A percentile compares a stretch with the other conserved stretches of the same genome.
phyloP scores from a whole-genome alignment of 2,329 filamentous ascomycete genomes.

The Sarocladiaceae sp. region DNA sequence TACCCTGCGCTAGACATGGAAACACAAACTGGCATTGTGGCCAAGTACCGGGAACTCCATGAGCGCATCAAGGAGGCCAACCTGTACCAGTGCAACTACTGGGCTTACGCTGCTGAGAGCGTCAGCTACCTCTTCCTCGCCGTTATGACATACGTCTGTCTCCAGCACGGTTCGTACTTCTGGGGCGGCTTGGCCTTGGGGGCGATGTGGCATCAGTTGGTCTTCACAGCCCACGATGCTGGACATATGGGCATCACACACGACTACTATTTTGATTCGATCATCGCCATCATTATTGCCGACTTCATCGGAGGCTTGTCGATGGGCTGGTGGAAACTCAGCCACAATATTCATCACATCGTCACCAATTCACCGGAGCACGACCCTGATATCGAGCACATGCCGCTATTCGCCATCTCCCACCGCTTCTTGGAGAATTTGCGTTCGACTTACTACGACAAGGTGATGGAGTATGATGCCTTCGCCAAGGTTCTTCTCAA shows the following conservation, averaged over 20 bases:
- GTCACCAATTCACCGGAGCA: slow-evolving; percentile 94
- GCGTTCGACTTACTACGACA: slow-evolving; percentile 78
- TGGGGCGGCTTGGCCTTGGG: slow-evolving; percentile 73
- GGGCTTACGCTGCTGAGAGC: slow-evolving; percentile 70
- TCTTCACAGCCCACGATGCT: slow-evolving; percentile 91
- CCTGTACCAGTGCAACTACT: slow-evolving; percentile 81
- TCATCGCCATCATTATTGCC: slow-evolving; percentile 86
- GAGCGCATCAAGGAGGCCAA: slow-evolving; percentile 68
- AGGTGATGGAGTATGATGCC: slow-evolving; percentile 72
- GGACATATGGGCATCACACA: slow-evolving; percentile 98
- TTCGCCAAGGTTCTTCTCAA: slow-evolving; percentile 66
- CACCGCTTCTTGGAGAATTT: slow-evolving; percentile 73
- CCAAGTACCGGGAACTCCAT: slow-evolving; percentile 77
- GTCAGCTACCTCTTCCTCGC: slow-evolving; percentile 67
- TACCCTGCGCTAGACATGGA: slow-evolving; percentile 73
- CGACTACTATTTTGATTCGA: slow-evolving; percentile 74
- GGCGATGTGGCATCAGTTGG: slow-evolving; percentile 87
- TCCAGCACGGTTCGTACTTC: slow-evolving; percentile 62
- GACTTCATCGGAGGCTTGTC: slow-evolving; percentile 88
- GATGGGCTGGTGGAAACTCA: slow-evolving; percentile 95
- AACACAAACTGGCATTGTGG: slow-evolving; percentile 71
- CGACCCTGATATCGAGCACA: slow-evolving; percentile 89
- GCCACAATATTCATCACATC: slow-evolving; percentile 95
- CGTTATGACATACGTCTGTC: slow-evolving; percentile 53
- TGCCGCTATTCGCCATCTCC: slow-evolving; percentile 84